A percentile compares a stretch with the other conserved stretches of the same genome.
phyloP scores from a whole-genome alignment of 2,329 filamentous ascomycete genomes.

The Alternaria alternata region DNA sequence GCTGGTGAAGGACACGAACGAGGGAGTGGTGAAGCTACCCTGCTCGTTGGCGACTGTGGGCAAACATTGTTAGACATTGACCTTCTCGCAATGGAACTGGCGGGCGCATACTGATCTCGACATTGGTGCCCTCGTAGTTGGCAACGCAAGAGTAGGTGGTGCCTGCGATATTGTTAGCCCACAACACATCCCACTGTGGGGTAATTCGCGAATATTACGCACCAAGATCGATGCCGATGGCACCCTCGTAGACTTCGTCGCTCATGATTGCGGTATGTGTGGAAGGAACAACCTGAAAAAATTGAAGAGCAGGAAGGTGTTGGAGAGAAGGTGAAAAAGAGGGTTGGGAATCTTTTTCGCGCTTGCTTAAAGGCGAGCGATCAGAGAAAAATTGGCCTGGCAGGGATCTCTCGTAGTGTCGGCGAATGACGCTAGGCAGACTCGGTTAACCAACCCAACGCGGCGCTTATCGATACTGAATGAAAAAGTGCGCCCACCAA shows the following conservation, averaged over 20 bases:
- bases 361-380: slow-evolving; percentile 24
- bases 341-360: slow-evolving; percentile 21
- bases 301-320: slow-evolving; percentile 40
- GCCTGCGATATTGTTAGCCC: slow-evolving; percentile 65
- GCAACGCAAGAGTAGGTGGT: slow-evolving; percentile 99
- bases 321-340: slow-evolving; percentile 43
- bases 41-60: slow-evolving; percentile 92
- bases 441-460: slow-evolving; percentile 16
- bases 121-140: slow-evolving; percentile 98
- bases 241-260: slow-evolving; percentile 99
- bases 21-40: slow-evolving; percentile 98
- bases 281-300: slow-evolving; percentile 40
- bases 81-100: slow-evolving; percentile 8
- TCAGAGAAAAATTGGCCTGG: slow-evolving; percentile 23
- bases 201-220: slow-evolving; percentile 45
- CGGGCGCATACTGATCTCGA: slow-evolving; percentile 85
- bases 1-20: slow-evolving; percentile 98
- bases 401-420: slow-evolving; percentile 21
- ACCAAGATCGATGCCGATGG: slow-evolving; percentile 99
- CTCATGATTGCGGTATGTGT: slow-evolving; percentile 72
- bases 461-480: slow-evolving; percentile 19
- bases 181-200: slow-evolving; percentile 33
- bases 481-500: slow-evolving; percentile 8
- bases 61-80: slow-evolving; percentile 31
- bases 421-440: slow-evolving; percentile 13